Conservation (phyloP, 2,329 filamentous ascomycete species). For the Salinomyces thailandicus region DNA sequence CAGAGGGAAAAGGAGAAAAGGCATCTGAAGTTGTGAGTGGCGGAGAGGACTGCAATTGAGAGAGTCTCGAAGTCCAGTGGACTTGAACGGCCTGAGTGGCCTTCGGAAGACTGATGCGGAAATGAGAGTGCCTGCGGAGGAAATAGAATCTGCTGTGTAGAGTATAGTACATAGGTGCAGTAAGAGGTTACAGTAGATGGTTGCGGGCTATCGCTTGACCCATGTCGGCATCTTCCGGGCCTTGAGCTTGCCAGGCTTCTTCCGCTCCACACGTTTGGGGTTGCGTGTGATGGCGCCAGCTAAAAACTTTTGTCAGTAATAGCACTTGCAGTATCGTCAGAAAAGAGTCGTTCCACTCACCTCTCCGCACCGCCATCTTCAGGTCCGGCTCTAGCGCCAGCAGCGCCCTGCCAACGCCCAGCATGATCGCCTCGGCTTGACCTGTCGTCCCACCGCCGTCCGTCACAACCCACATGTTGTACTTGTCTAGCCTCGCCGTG, state of each 20-base stretch:
- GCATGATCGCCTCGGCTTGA: conserved; percentile 85
- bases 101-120: no score
- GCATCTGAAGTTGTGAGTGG: no score
- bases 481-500: conserved; percentile 80
- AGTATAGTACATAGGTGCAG: no score
- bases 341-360: conserved; percentile 47
- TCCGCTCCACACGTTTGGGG: conserved; percentile 85
- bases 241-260: conserved; percentile 94
- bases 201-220: conserved; percentile 72
- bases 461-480: conserved; percentile 85
- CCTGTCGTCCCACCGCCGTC: conserved; percentile 84
- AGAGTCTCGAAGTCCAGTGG: no score
- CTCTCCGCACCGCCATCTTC: conserved; percentile 77
- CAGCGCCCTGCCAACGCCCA: conserved; percentile 81
- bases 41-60: no score
- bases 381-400: conserved; percentile 84
- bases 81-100: no score
- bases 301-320: conserved; percentile 42
- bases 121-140: no score
- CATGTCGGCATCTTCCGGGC: conserved; percentile 96
- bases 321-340: not conserved
- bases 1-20: no score
- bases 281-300: conserved; percentile 90
- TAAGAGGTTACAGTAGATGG: no score
- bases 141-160: no score